Conservation (phyloP, 176 grass and related monocot genomes). For the Thalia dealbata region DNA sequence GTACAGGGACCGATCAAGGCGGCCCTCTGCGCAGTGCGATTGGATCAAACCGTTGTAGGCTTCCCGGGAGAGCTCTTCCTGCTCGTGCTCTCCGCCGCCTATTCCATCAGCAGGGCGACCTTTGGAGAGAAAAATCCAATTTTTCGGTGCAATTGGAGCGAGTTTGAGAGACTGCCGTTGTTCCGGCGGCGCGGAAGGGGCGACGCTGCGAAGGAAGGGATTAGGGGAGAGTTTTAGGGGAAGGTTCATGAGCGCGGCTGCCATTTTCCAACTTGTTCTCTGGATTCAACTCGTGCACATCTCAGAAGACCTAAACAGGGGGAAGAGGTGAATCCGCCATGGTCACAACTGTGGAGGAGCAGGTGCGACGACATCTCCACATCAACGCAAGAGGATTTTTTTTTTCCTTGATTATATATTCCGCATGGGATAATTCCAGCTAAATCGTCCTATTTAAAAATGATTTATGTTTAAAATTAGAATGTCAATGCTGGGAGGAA, state of each 20-base stretch:
- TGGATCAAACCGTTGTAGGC: conserved; percentile 51
- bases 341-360: too few relatives aligned
- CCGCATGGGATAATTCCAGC: too few relatives aligned
- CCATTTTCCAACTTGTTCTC: not conserved
- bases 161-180: not conserved
- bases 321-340: not conserved
- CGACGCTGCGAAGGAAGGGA: not conserved
- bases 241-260: not conserved
- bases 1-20: conserved; percentile 28
- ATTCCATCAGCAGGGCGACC: not conserved
- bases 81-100: not conserved
- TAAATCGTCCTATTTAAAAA: too few relatives aligned
- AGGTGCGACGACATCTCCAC: too few relatives aligned
- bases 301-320: not conserved
- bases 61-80: conserved; percentile 57
- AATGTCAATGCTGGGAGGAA: too few relatives aligned
- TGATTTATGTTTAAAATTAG: too few relatives aligned
- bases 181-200: not conserved
- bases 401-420: too few relatives aligned
- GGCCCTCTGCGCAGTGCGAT: conserved; percentile 24
- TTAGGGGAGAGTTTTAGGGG: conserved; percentile 1
- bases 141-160: not conserved
- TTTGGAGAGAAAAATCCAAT: conserved; percentile 1
- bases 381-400: too few relatives aligned
- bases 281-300: not conserved